phyloP scores from a whole-genome alignment of 2,329 filamentous ascomycete genomes.

The Hirsutella thompsonii region DNA sequence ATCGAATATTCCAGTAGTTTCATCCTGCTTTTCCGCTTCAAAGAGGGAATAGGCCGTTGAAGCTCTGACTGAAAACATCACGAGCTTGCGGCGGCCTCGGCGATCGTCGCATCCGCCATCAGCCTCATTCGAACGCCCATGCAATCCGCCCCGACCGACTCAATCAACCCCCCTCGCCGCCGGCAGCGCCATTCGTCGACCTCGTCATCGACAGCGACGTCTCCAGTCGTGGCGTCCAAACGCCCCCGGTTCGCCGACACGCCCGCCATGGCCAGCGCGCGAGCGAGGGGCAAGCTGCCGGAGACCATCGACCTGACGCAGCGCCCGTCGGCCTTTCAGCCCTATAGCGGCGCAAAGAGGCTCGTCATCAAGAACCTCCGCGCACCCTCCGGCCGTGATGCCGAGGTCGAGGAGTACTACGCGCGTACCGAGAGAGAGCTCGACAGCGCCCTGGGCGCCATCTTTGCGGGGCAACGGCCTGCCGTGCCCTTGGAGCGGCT shows the following conservation, averaged over 20 bases:
- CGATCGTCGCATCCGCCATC: not conserved
- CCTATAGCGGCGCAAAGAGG: slow-evolving; percentile 67
- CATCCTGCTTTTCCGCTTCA: no score
- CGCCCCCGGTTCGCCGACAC: slow-evolving; percentile 16
- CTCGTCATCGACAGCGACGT: slow-evolving; percentile 10
- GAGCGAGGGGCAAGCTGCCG: slow-evolving; percentile 26
- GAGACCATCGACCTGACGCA: slow-evolving; percentile 22
- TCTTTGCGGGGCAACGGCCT: slow-evolving; percentile 55
- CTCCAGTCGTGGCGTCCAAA: slow-evolving; percentile 14
- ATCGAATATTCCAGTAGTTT: no score
- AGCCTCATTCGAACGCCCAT: slow-evolving; percentile 11
- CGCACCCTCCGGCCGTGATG: slow-evolving; percentile 37
- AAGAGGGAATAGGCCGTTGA: no score
- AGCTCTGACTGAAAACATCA: no score
- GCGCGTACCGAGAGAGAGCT: slow-evolving; percentile 63
- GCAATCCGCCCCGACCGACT: slow-evolving; percentile 17
- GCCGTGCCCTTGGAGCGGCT: slow-evolving; percentile 73
- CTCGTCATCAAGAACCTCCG: slow-evolving; percentile 90
- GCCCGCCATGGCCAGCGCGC: slow-evolving; percentile 20
- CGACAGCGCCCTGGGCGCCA: slow-evolving; percentile 55
- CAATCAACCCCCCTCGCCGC: slow-evolving; percentile 21
- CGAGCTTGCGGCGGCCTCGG: no score
- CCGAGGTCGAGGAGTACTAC: slow-evolving; percentile 67
- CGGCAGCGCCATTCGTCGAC: slow-evolving; percentile 22
- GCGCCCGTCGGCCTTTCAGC: slow-evolving; percentile 43